Percentiles rank a stretch among this genome's conserved stretches.
Evolutionary conservation across 108 stramenopile genomes (phyloP).

Genomic region (Licmophora abbreviata): DNA sequence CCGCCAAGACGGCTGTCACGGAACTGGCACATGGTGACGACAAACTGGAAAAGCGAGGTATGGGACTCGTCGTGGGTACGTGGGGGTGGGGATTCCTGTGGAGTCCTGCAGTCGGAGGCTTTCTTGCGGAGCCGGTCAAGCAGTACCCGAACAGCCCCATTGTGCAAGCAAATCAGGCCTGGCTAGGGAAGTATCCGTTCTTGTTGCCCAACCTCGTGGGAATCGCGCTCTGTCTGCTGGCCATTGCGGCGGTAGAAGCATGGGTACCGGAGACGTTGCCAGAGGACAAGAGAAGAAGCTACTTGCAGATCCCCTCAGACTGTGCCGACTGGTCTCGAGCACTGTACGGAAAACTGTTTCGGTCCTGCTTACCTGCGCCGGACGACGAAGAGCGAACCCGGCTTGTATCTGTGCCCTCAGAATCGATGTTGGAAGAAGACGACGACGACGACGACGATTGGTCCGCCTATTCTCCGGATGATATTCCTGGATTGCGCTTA

Average conservation of each 20-base stretch:
- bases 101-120: slow-evolving; percentile 51
- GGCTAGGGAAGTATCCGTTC: slow-evolving; percentile 40
- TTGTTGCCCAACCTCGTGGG: slow-evolving; percentile 38
- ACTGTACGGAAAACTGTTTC: too few relatives aligned
- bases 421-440: too few relatives aligned
- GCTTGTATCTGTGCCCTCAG: too few relatives aligned
- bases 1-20: slow-evolving; percentile 43
- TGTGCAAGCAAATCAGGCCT: slow-evolving; percentile 5
- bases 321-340: too few relatives aligned
- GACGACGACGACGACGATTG: too few relatives aligned
- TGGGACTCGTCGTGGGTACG: slow-evolving; percentile 47
- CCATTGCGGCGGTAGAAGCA: slow-evolving; percentile 7
- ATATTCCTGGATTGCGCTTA: too few relatives aligned
- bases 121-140: slow-evolving; percentile 43
- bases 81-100: slow-evolving; percentile 47
- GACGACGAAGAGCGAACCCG: too few relatives aligned
- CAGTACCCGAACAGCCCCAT: slow-evolving; percentile 20
- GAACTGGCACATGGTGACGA: slow-evolving; percentile 40
- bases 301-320: background rate
- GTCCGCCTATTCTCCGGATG: too few relatives aligned
- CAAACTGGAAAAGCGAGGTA: slow-evolving; percentile 34
- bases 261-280: slow-evolving; percentile 24
- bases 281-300: slow-evolving; percentile 6
- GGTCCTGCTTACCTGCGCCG: too few relatives aligned
- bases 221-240: slow-evolving; percentile 9